These are phyloP conservation scores for Cucurbita maxima DNA, from an alignment of 306 rosid species.

Conservation along the genomic window DNA sequence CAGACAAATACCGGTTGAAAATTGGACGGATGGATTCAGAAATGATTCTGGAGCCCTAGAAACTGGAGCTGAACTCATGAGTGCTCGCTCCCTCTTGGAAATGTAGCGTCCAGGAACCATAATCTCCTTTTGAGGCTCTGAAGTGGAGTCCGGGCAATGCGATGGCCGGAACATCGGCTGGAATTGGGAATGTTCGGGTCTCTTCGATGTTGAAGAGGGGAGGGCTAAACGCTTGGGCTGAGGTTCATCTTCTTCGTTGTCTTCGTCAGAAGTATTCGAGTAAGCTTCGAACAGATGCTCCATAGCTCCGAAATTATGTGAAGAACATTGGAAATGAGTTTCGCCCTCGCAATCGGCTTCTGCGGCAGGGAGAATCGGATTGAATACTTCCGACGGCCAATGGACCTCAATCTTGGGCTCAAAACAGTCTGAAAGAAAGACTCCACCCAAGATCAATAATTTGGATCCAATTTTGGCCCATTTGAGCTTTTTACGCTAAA, in stretches of 20 bases:
- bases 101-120: constrained; percentile 52
- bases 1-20: constrained; percentile 28
- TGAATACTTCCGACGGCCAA: background rate
- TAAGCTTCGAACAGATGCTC: constrained; percentile 49
- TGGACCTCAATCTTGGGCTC: background rate
- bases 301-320: constrained; percentile 14
- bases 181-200: constrained; percentile 3
- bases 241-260: constrained; percentile 18
- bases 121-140: constrained; percentile 11
- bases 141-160: constrained; percentile 1
- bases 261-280: constrained; percentile 38
- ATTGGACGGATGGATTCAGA: constrained; percentile 13
- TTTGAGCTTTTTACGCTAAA: background rate
- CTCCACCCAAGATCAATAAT: background rate
- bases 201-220: constrained; percentile 9
- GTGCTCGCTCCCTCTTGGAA: constrained; percentile 71
- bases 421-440: background rate
- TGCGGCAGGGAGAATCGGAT: background rate
- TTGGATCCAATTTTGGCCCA: background rate
- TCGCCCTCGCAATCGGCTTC: background rate
- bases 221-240: constrained; percentile 13
- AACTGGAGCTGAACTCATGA: constrained; percentile 7
- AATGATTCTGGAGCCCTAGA: constrained; percentile 15
- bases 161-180: background rate
- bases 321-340: background rate